Percentiles rank a stretch among this genome's conserved stretches.
Evolutionary conservation across 495 filamentous ascomycete genomes (phyloP).

Genomic region (Tuber microsphaerosporum): DNA sequence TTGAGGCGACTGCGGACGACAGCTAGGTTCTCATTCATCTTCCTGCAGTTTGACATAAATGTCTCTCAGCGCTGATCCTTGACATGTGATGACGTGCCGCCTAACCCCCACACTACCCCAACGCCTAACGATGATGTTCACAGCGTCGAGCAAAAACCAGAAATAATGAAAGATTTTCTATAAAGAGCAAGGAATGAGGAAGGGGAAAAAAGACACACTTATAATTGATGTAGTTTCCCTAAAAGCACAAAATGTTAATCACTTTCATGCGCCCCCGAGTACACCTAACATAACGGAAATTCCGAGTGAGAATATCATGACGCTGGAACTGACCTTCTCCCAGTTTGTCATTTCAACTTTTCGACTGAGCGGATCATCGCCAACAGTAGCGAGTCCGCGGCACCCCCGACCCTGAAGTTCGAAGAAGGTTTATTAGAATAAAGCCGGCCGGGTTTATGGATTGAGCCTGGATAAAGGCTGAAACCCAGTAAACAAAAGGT

Average conservation of each 20-base stretch:
- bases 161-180: background rate
- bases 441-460: background rate
- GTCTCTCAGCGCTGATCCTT: constrained; percentile 42
- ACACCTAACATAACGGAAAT: constrained; percentile 25
- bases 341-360: constrained; percentile 77
- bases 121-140: background rate
- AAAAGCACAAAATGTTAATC: background rate
- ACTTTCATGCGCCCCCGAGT: no score
- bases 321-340: constrained; percentile 52
- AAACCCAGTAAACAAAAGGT: constrained; percentile 12
- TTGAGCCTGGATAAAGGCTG: constrained; percentile 1
- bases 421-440: constrained; percentile 36
- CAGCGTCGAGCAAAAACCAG: background rate
- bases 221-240: constrained; percentile 76
- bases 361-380: constrained; percentile 58
- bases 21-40: constrained; percentile 95
- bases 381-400: constrained; percentile 57
- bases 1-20: constrained; percentile 83
- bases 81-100: constrained; percentile 27
- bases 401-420: constrained; percentile 46
- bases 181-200: background rate
- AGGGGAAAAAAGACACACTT: constrained; percentile 48
- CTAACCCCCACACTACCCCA: constrained; percentile 11
- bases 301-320: constrained; percentile 17
- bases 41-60: constrained; percentile 54